Evolutionary conservation across 129 eudicot species (phyloP), one percentile per base, ranked within the genome.

Genomic region (Solidago caesia): DNA sequence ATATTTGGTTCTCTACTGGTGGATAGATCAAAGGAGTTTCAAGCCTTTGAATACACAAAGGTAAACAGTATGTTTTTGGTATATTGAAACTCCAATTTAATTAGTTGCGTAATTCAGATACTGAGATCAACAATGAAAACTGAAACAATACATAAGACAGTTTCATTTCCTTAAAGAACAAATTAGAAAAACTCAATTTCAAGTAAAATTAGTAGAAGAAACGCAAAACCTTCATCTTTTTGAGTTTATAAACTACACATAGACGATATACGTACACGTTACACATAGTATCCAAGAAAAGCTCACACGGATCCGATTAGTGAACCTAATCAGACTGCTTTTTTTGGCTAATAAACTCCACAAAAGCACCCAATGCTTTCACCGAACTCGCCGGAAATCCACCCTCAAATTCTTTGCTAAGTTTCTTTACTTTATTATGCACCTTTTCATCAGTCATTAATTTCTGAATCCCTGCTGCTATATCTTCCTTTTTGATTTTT

Each of bases 311-410:
- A 61, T 11, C 39, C n/a, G 7, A 14, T 61, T 61, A 25, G 43
- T 8, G 6, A 61, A 29, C 14, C 67, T 2, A 4, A 86, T 73
- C 81, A 58, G 70, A 42, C 51, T 60, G 71, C 55, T 52, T 83
- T 71, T 21, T 71, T 21, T 70, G 68, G 82, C 74, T 81, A 79
- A 89, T 68, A 72, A 85, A 81, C 80, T 84, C 79, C 59, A 70
- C 70, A 67, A 91, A 86, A 73, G 86, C 85, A 82, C 88, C 88
- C 74, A 91, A 75, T 4, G 90, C 87, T 21, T 79, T 81, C 70
- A 73, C 84, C 10, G 96, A 88, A 80, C 84, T 86, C 26, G 68
- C 68, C 6, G 97, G 97, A 59, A 78, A 89, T 33, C 89, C 96
- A 51, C 51, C 9, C 77, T 74, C 75, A 64, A 91, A 83, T 33